phyloP scores from a whole-genome alignment of 192 early-diverging fungal species.

The Diversispora eburnea region DNA sequence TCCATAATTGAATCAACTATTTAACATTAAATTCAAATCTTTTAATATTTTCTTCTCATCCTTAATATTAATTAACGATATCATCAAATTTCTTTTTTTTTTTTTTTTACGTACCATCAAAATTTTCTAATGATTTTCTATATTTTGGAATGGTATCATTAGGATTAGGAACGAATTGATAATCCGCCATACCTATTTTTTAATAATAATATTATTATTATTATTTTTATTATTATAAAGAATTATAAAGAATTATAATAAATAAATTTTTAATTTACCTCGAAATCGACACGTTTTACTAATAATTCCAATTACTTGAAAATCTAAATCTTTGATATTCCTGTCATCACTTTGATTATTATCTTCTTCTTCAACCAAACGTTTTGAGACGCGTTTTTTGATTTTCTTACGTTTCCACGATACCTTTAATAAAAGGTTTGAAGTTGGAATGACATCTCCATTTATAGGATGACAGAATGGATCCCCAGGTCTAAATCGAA shows the following conservation, averaged over 20 bases:
- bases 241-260: background rate
- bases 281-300: conserved; percentile 60
- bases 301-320: conserved; percentile 52
- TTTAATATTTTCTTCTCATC: background rate
- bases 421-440: conserved; percentile 60
- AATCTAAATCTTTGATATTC: conserved; percentile 25
- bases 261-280: conserved; percentile 39
- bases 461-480: conserved; percentile 64
- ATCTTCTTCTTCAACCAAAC: conserved; percentile 24
- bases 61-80: background rate
- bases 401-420: conserved; percentile 41
- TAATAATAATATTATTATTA: background rate
- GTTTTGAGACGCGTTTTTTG: conserved; percentile 16
- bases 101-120: conserved; percentile 41
- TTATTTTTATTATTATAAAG: background rate
- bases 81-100: background rate
- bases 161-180: conserved; percentile 50
- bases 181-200: conserved; percentile 56
- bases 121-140: conserved; percentile 39
- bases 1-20: conserved; percentile 7
- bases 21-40: background rate
- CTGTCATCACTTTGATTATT: conserved; percentile 12
- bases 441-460: conserved; percentile 54
- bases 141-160: conserved; percentile 46
- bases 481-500: conserved; percentile 51